Evolutionary conservation across 2,329 filamentous ascomycete species (phyloP).

Genomic region (Epichloe hybrida): DNA sequence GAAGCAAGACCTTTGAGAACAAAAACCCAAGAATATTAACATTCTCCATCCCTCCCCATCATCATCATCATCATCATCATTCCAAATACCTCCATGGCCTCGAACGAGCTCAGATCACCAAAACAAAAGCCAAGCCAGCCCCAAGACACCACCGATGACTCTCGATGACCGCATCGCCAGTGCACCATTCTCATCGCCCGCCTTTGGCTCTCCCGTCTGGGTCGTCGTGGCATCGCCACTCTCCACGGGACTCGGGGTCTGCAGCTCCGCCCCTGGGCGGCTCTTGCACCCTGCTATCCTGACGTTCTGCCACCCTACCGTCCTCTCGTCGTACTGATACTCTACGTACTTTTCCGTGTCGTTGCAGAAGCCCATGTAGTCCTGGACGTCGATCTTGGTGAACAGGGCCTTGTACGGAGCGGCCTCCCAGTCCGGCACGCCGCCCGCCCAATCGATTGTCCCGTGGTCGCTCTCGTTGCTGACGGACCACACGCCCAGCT

Average conservation of each 20-base stretch:
- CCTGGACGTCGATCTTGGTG: slow-evolving; percentile 14
- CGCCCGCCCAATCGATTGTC: slow-evolving; percentile 55
- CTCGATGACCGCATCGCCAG: not conserved
- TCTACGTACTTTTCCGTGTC: slow-evolving; percentile 10
- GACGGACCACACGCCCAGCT: slow-evolving; percentile 45
- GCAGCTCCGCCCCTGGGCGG: slow-evolving; percentile 6
- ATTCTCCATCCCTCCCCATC: too few relatives aligned
- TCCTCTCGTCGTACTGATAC: slow-evolving; percentile 17
- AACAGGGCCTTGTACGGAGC: slow-evolving; percentile 16
- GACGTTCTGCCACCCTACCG: slow-evolving; percentile 17
- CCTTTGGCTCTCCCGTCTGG: not conserved
- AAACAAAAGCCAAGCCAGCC: slow-evolving; percentile 7
- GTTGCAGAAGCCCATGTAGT: slow-evolving; percentile 17
- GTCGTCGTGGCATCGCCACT: slow-evolving; percentile 2
- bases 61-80: too few relatives aligned
- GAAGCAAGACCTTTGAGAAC: too few relatives aligned
- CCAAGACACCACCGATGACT: slow-evolving; percentile 6
- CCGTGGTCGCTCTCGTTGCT: slow-evolving; percentile 38
- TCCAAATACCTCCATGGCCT: not conserved
- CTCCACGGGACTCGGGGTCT: slow-evolving; percentile 3
- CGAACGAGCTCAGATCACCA: not conserved
- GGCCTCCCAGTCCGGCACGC: slow-evolving; percentile 23
- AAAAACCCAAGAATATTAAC: too few relatives aligned
- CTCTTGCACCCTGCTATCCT: slow-evolving; percentile 15
- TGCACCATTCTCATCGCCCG: slow-evolving; percentile 4